A percentile compares a stretch with the other conserved stretches of the same genome.
Evolutionary conservation across 495 filamentous ascomycete genomes (phyloP).

Genomic region (Tuber borchii): DNA sequence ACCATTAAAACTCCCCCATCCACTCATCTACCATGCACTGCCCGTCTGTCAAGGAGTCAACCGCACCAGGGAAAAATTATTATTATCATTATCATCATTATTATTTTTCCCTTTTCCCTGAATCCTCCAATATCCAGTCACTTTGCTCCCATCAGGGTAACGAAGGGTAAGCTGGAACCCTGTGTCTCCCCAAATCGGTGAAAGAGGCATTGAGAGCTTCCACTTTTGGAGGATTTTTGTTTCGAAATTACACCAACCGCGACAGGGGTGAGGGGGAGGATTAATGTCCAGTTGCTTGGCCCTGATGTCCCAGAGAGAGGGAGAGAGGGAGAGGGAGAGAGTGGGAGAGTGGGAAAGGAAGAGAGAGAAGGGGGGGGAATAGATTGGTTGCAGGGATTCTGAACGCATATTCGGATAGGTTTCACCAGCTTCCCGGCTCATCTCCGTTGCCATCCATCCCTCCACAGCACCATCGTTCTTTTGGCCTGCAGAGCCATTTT

Average conservation of each 20-base stretch:
- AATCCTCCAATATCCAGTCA: slow-evolving; percentile 8
- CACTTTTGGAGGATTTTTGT: slow-evolving; percentile 28
- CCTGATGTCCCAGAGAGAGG: slow-evolving; percentile 13
- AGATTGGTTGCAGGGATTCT: neutral
- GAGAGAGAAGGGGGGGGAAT: neutral
- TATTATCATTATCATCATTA: too few species aligned
- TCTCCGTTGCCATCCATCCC: neutral
- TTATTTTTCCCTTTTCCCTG: neutral
- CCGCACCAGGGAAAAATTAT: neutral
- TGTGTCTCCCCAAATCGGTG: neutral
- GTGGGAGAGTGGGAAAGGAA: too few species aligned
- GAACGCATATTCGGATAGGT: neutral
- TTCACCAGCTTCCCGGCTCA: neutral
- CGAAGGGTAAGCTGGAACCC: neutral
- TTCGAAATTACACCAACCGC: slow-evolving; percentile 29
- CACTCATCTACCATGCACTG: neutral
- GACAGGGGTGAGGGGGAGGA: slow-evolving; percentile 19
- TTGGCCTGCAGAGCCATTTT: neutral
- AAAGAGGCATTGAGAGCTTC: slow-evolving; percentile 30
- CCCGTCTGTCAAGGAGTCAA: too few species aligned
- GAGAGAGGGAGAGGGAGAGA: neutral
- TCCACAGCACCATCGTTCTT: neutral
- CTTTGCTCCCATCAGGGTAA: slow-evolving; percentile 15
- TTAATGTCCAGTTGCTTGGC: slow-evolving; percentile 23
- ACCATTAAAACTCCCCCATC: neutral